phyloP scores from a whole-genome alignment of 345 rosid genomes.

The Moringa oleifera region DNA sequence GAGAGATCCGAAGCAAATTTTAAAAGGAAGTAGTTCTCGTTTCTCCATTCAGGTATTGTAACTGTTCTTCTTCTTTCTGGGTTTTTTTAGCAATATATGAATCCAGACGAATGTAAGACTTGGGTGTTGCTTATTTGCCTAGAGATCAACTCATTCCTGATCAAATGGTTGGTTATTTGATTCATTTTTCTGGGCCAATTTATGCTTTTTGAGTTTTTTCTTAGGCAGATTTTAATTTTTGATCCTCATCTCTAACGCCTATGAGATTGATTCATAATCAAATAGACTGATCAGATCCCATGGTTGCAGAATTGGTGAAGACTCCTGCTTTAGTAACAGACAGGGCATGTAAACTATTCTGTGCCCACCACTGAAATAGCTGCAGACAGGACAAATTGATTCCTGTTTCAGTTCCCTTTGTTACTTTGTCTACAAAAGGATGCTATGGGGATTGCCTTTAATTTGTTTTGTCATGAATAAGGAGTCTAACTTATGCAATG shows the following conservation, averaged over 20 bases:
- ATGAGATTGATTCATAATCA: neutral
- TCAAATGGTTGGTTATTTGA: neutral
- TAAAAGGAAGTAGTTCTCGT: neutral
- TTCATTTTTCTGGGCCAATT: neutral
- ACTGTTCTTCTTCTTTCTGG: neutral
- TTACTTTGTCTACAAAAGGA: neutral
- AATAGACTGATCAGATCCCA: neutral
- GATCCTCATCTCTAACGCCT: too few relatives aligned
- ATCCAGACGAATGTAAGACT: neutral
- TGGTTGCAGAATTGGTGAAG: neutral
- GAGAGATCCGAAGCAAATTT: neutral
- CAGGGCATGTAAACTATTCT: too few relatives aligned
- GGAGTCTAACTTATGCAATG: neutral
- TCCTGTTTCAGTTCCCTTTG: neutral
- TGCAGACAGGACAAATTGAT: too few relatives aligned
- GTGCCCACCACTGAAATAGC: too few relatives aligned
- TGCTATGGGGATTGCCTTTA: neutral
- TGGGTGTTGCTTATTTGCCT: neutral
- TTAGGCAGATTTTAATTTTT: neutral
- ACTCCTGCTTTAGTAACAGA: too few relatives aligned
- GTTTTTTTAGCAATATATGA: too few relatives aligned
- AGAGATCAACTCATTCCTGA: neutral
- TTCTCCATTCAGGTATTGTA: neutral
- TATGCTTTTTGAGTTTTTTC: too few relatives aligned
- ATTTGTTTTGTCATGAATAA: constrained; percentile 3